Conservation (phyloP, 2,329 filamentous ascomycete genomes). For the Colletotrichum tamarilloi region DNA sequence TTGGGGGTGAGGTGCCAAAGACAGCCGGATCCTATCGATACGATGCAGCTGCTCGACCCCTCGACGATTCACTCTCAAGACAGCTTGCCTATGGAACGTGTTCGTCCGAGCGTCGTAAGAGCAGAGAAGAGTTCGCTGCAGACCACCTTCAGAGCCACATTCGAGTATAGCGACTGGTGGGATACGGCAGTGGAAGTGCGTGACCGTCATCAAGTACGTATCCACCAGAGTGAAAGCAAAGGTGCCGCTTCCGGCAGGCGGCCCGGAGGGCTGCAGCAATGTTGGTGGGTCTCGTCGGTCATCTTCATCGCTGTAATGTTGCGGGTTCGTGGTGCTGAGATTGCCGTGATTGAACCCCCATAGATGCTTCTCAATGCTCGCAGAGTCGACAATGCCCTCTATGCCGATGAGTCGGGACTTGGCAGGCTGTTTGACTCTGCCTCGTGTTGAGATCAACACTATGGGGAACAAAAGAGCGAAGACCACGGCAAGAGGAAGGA, state of each 20-base stretch:
- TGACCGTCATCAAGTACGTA: conserved; percentile 48
- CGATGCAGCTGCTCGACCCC: background rate
- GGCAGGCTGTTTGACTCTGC: background rate
- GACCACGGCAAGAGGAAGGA: background rate
- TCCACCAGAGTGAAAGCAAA: conserved; percentile 50
- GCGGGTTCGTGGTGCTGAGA: background rate
- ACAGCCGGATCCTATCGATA: background rate
- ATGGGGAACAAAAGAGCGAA: background rate
- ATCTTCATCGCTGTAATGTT: background rate
- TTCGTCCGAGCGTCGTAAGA: conserved; percentile 55
- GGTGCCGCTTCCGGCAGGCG: background rate
- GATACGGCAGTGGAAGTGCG: conserved; percentile 45
- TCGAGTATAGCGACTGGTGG: conserved; percentile 53
- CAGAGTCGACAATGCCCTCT: background rate
- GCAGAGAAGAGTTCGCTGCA: conserved; percentile 57
- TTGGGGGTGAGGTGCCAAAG: background rate
- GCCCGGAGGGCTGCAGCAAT: background rate
- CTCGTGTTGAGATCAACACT: background rate
- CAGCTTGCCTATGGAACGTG: conserved; percentile 54
- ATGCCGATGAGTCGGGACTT: background rate
- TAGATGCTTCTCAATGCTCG: background rate
- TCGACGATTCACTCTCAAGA: conserved; percentile 48
- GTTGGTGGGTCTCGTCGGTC: background rate
- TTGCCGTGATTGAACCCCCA: conserved; percentile 1
- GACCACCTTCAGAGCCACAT: conserved; percentile 56